Evolutionary conservation across 2,329 filamentous ascomycete genomes (phyloP).

Genomic region (Penicillium sp.): DNA sequence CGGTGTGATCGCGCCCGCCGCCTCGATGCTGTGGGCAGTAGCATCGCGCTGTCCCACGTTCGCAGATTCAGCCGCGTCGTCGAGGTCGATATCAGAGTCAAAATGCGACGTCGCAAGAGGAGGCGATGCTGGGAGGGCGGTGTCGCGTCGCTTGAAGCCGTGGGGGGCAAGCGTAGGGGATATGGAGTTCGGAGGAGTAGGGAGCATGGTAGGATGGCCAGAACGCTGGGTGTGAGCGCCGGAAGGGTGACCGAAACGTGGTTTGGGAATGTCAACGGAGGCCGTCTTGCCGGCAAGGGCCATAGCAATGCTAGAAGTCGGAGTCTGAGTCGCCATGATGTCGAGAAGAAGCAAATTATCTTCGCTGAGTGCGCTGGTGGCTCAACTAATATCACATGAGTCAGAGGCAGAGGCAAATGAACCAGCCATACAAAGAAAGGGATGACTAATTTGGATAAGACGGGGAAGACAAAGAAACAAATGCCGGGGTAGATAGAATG

Average conservation of each 20-base stretch:
- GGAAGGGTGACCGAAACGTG: slow-evolving; percentile 40
- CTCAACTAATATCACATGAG: slow-evolving; percentile 30
- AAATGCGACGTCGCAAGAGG: slow-evolving; percentile 58
- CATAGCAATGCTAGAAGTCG: slow-evolving; percentile 54
- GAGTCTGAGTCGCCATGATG: slow-evolving; percentile 51
- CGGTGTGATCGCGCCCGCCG: slow-evolving; percentile 81
- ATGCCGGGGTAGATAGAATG: neutral
- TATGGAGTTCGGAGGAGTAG: slow-evolving; percentile 93
- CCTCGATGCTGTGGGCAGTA: slow-evolving; percentile 65
- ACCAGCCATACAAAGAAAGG: slow-evolving; percentile 21
- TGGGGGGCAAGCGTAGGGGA: slow-evolving; percentile 85
- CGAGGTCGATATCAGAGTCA: slow-evolving; percentile 87
- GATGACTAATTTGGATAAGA: slow-evolving; percentile 19
- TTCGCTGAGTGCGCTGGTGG: slow-evolving; percentile 22
- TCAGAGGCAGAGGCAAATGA: slow-evolving; percentile 29
- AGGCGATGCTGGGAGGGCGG: slow-evolving; percentile 43
- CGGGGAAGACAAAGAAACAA: slow-evolving; percentile 9
- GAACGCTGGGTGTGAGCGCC: slow-evolving; percentile 37
- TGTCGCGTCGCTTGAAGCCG: slow-evolving; percentile 70
- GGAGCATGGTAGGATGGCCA: slow-evolving; percentile 59
- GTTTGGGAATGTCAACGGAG: slow-evolving; percentile 55
- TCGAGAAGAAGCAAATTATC: slow-evolving; percentile 9
- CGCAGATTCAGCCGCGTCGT: slow-evolving; percentile 66
- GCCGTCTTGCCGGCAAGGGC: slow-evolving; percentile 56
- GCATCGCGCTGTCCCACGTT: slow-evolving; percentile 49